Conservation (phyloP, 192 early-diverging fungal genomes). For the Dispira parvispora region DNA sequence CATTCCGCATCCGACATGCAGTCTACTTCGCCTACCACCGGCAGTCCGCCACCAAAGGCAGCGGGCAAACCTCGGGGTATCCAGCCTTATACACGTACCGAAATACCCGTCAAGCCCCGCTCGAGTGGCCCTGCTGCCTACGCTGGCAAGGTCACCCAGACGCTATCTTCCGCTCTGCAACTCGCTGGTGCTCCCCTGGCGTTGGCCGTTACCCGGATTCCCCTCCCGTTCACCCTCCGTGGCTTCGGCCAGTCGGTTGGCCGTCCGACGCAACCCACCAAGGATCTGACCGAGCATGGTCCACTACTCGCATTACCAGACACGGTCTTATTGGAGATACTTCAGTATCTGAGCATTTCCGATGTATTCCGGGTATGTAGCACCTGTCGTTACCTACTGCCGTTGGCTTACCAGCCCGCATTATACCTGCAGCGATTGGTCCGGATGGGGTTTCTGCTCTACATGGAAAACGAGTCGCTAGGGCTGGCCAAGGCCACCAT, state of each 20-base stretch:
- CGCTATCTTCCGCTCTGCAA: neutral
- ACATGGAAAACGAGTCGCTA: neutral
- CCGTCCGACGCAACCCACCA: neutral
- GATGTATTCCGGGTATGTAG: neutral
- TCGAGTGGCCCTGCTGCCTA: neutral
- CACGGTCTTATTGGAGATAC: neutral
- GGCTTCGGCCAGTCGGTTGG: no score
- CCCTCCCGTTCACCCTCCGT: neutral
- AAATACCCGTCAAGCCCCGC: no score
- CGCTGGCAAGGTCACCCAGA: neutral
- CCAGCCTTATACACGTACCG: neutral
- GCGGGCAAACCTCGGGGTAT: neutral
- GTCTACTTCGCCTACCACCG: no score
- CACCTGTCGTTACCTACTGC: conserved; percentile 2
- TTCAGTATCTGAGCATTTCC: neutral
- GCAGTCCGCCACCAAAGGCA: no score
- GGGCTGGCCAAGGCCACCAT: no score
- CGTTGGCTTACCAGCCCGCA: conserved; percentile 1
- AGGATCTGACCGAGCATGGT: neutral
- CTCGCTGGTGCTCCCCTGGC: neutral
- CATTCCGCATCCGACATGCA: no score
- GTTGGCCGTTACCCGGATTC: conserved; percentile 1
- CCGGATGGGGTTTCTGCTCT: conserved; percentile 2
- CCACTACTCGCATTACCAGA: neutral
- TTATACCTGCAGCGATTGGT: neutral